Evolutionary conservation across 371 early-diverging fungal species (phyloP), one percentile per base, ranked within the genome.

Genomic region (Rhizopus arrhizus): DNA sequence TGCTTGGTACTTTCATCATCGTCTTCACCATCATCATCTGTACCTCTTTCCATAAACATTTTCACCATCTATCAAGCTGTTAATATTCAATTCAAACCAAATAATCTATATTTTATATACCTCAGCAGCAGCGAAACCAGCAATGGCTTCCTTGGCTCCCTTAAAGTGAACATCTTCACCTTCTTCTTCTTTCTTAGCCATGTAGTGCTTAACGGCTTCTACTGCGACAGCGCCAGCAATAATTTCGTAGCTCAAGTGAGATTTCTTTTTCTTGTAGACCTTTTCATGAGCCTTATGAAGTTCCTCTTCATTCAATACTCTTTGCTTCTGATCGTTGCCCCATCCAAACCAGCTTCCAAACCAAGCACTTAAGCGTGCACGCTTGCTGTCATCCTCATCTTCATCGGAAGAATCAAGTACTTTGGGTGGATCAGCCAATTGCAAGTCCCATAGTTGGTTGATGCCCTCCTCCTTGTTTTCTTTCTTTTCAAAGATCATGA

Each of bases 171-270:
- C 76, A 8, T 62, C 68, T 53, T 77, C 53, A 34, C 77, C 74
- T 5, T 69, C 56, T 35, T 62, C 68, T 56, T 75, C 73, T 55
- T 75, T 63, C 41, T 70, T 62, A 32, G 68, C 62, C 61, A 84
- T 83, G 62, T 73, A 74, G n/a, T 65, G 35, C 53, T 72, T 76
- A 45, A 82, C 77, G 29, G 86, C 86, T 33, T 81, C 80, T 40
- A 78, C 83, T n/a, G 81, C 84, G 45, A 80, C 86, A 32, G 86
- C 86, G 48, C 82, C 86, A 35, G 82, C 86, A 53, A 86, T 72
- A 31, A 86, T 53, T 59, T 86, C 81, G 48, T 84, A 81, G 50
- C 72, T 75, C 48, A 77, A 53, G 43, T 73, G 59, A 15, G 76
- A 69, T 35, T 72, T 73, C 35, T 75, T 75, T 53, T 71, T 73